Percentiles rank a stretch among this genome's conserved stretches.
Conservation (phyloP, 192 early-diverging fungal genomes). For the Martensiomyces pterosporus region DNA sequence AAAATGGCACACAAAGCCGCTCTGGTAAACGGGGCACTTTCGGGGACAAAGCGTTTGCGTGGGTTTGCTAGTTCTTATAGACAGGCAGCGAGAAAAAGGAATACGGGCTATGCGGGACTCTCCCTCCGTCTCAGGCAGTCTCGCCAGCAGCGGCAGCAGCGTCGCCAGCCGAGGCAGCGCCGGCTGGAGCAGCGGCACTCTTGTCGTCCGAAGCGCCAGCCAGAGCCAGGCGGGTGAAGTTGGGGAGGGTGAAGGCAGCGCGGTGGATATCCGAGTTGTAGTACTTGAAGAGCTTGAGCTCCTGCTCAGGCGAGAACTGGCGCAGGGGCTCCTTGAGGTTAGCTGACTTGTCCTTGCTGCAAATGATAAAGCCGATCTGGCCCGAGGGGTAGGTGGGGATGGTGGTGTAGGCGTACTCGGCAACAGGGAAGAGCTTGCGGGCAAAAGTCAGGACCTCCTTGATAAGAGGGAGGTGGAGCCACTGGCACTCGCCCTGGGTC, state of each 20-base stretch:
- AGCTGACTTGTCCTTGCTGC: constrained; percentile 74
- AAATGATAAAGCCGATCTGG: constrained; percentile 94
- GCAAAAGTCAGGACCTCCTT: constrained; percentile 79
- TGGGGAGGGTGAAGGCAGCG: constrained; percentile 88
- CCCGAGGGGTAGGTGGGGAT: constrained; percentile 98
- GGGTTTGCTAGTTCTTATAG: too few species aligned
- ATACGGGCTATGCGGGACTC: too few species aligned
- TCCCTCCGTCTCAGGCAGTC: too few species aligned
- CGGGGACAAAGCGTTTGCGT: too few species aligned
- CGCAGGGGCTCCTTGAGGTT: constrained; percentile 78
- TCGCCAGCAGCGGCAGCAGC: background rate
- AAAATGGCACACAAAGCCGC: too few species aligned
- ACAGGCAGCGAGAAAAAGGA: too few species aligned
- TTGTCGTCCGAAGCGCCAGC: constrained; percentile 1
- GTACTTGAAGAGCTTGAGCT: constrained; percentile 80
- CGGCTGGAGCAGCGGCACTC: too few species aligned
- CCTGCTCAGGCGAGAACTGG: constrained; percentile 69
- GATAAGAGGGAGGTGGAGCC: constrained; percentile 94
- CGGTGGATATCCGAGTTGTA: constrained; percentile 93
- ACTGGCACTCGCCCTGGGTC: constrained; percentile 99
- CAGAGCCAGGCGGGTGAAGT: constrained; percentile 68
- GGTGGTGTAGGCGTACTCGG: constrained; percentile 89
- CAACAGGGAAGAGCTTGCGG: constrained; percentile 80
- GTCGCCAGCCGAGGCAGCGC: too few species aligned
- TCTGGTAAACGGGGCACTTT: too few species aligned